Evolutionary conservation across 2,329 filamentous ascomycete species (phyloP), one percentile per base, ranked within the genome.

Genomic region (Ceratocystis albifundus): DNA sequence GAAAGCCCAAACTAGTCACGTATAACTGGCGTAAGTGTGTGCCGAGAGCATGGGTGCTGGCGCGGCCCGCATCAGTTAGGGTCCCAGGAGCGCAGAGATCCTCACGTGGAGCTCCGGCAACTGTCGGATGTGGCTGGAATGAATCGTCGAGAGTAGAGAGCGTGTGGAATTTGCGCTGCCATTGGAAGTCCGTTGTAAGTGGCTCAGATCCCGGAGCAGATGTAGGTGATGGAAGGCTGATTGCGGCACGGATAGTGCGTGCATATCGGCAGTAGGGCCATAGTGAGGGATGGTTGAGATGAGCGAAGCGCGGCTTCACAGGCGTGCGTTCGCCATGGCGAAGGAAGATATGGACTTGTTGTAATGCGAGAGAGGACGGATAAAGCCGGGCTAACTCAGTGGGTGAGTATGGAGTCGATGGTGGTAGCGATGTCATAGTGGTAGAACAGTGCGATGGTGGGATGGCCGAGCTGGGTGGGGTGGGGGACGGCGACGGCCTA

Each of bases 241-340:
- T 48, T 41, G 84, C 75, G 69, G 76, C 77, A 68, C 76, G 84
- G 73, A 97, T 82, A 70, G 87, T 86, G 68, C 84, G 83, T 25
- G 88, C 89, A 66, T 87, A 84, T 70, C 84, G 83, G 77, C 94
- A 99, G 77, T 96, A 97, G 1, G 94, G 90, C 94, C 94, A 99
- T 76, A 85, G 86, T 62, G 81, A 74, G 55, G 77, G 74, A n/a
- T 88, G 80, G 10, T 84, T 85, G 61, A 84, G 83, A 77, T 93
- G 94, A 73, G 89, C 84, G 75, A 99, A 96, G 48, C 94, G 88
- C n/a, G 89, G 82, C 67, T 85, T 88, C 32, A 97, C 89, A 32
- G 93, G 93, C 6, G 88, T 93, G 67, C 93, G 87, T 78, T 87
- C 84, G 76, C 88, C 88, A 76, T 92, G 88, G 67, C 88, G 86